These are phyloP conservation scores for Leucoagaricus sp. DNA, from an alignment of 1,284 basidiomycete genomes.

Conservation along the genomic window DNA sequence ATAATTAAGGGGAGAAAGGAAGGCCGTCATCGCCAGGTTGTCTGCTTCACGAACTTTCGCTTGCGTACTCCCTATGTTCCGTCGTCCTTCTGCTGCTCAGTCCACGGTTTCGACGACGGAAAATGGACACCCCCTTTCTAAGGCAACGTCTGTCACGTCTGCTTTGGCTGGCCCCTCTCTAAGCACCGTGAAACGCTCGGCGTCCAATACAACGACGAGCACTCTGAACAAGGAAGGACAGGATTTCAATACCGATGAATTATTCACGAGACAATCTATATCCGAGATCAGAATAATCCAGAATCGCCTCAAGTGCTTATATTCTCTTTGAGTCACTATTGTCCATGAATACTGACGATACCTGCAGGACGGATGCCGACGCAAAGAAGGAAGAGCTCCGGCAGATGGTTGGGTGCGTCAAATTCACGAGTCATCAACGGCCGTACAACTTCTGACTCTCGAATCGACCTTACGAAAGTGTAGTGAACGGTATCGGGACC, in stretches of 20 bases:
- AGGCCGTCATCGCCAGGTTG: neutral
- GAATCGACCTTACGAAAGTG: slow-evolving; percentile 43
- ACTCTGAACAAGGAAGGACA: slow-evolving; percentile 21
- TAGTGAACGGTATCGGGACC: slow-evolving; percentile 93
- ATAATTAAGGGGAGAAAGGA: neutral
- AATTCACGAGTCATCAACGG: neutral
- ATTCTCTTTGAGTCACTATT: neutral
- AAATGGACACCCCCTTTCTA: slow-evolving; percentile 9
- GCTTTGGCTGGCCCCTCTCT: neutral
- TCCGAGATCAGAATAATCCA: slow-evolving; percentile 76
- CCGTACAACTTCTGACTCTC: slow-evolving; percentile 6
- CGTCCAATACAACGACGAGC: slow-evolving; percentile 16
- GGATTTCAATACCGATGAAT: slow-evolving; percentile 73
- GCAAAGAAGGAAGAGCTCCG: slow-evolving; percentile 91
- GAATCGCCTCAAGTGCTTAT: slow-evolving; percentile 63
- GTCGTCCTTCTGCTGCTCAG: slow-evolving; percentile 10
- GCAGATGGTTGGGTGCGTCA: slow-evolving; percentile 91
- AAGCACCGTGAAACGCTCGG: slow-evolving; percentile 11
- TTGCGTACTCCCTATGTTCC: slow-evolving; percentile 14
- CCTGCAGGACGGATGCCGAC: slow-evolving; percentile 76
- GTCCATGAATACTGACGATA: slow-evolving; percentile 10
- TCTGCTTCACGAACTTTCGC: neutral
- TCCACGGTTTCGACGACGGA: slow-evolving; percentile 4
- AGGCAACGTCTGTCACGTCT: neutral
- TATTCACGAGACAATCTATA: slow-evolving; percentile 76